Percentiles rank a stretch among this genome's conserved stretches.
phyloP scores from a whole-genome alignment of 2,329 filamentous ascomycete genomes.

The Pseudopithomyces chartarum region DNA sequence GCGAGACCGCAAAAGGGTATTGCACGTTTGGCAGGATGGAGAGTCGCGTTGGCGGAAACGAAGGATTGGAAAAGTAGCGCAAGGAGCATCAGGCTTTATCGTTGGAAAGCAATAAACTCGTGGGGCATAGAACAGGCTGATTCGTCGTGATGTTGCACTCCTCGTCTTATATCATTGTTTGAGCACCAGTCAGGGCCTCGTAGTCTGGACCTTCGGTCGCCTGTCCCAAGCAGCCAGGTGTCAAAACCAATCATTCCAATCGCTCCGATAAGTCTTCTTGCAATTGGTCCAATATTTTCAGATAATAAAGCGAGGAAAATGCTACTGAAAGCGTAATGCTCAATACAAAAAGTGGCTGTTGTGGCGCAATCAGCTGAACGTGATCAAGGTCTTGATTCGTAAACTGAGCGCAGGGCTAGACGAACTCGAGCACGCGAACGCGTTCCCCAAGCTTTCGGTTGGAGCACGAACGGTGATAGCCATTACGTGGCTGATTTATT shows the following conservation, averaged over 20 bases:
- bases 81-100: not conserved
- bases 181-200: too few relatives aligned
- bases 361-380: not conserved
- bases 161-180: too few relatives aligned
- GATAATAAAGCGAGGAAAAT: not conserved
- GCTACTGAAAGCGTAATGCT: not conserved
- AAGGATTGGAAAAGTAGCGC: not conserved
- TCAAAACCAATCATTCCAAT: not conserved
- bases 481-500: not conserved
- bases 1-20: slow-evolving; percentile 10
- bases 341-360: slow-evolving; percentile 1
- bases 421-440: not conserved
- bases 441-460: not conserved
- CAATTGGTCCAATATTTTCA: not conserved
- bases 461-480: not conserved
- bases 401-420: not conserved
- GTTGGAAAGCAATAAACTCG: too few relatives aligned
- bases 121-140: too few relatives aligned
- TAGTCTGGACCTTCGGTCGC: too few relatives aligned
- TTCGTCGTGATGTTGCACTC: too few relatives aligned
- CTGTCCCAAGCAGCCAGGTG: not conserved
- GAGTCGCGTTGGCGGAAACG: not conserved
- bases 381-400: not conserved
- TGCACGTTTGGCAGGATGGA: slow-evolving; percentile 12
- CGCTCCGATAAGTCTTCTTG: not conserved